Evolutionary conservation across 495 filamentous ascomycete genomes (phyloP).

Genomic region (Pyronema omphalodes): DNA sequence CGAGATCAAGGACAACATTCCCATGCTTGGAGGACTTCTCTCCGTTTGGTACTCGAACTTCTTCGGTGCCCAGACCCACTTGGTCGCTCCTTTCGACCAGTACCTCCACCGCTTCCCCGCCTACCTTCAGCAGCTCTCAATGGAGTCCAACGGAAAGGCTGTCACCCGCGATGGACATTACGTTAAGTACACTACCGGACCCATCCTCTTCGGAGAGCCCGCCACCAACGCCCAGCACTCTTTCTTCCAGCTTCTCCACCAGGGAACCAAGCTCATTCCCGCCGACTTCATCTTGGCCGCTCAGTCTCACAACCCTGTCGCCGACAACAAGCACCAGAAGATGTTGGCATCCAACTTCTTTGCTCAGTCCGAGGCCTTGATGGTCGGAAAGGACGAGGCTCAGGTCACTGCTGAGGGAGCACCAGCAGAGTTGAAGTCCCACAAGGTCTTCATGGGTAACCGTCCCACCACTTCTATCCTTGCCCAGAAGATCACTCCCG

Average conservation of each 20-base stretch:
- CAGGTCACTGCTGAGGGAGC: slow-evolving; percentile 80
- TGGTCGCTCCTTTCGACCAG: slow-evolving; percentile 95
- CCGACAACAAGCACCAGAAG: slow-evolving; percentile 82
- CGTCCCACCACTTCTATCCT: slow-evolving; percentile 88
- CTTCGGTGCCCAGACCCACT: slow-evolving; percentile 91
- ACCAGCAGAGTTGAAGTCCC: slow-evolving; percentile 65
- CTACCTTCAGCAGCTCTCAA: slow-evolving; percentile 95
- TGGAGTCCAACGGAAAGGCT: slow-evolving; percentile 99
- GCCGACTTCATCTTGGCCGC: slow-evolving; percentile 93
- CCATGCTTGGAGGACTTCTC: slow-evolving; percentile 73
- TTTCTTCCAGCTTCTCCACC: slow-evolving; percentile 97
- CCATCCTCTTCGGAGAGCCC: slow-evolving; percentile 92
- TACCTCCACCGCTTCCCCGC: slow-evolving; percentile 98
- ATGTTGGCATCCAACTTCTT: slow-evolving; percentile 99
- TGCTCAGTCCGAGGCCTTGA: slow-evolving; percentile 89
- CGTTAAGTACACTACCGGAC: slow-evolving; percentile 90
- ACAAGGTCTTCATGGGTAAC: slow-evolving; percentile 98
- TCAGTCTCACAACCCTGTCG: slow-evolving; percentile 89
- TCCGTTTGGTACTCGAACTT: slow-evolving; percentile 99
- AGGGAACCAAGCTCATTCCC: slow-evolving; percentile 96
- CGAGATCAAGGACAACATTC: slow-evolving; percentile 87
- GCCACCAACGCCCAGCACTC: slow-evolving; percentile 99
- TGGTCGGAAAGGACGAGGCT: slow-evolving; percentile 90
- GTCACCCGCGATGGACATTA: slow-evolving; percentile 79
- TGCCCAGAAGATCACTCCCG: slow-evolving; percentile 84